phyloP scores from a whole-genome alignment of 169 alveolate species.

The Plasmodium gonderi region DNA sequence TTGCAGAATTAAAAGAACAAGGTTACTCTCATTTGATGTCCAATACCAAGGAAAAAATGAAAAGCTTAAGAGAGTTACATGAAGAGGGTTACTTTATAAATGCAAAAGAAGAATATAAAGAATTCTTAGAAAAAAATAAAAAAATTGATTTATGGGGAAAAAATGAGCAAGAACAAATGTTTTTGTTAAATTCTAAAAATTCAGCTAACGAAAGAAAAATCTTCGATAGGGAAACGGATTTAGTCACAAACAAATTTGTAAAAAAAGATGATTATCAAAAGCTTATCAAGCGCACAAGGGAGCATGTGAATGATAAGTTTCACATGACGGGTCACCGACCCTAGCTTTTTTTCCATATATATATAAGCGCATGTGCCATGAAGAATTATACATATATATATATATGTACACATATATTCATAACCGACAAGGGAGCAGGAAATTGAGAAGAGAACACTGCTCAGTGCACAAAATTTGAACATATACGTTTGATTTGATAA shows the following conservation, averaged over 20 bases:
- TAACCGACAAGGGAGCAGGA: not conserved
- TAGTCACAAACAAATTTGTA: conserved; percentile 45
- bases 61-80: conserved; percentile 86
- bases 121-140: conserved; percentile 79
- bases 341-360: not conserved
- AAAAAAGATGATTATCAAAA: conserved; percentile 52
- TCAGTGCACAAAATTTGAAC: not conserved
- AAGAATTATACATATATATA: not conserved
- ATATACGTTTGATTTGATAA: not conserved
- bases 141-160: conserved; percentile 86
- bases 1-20: conserved; percentile 5
- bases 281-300: conserved; percentile 50
- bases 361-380: not conserved
- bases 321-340: conserved; percentile 25
- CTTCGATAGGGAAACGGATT: conserved; percentile 72
- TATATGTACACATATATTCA: not conserved
- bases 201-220: conserved; percentile 39
- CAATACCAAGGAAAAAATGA: conserved; percentile 16
- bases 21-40: conserved; percentile 11
- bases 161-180: conserved; percentile 82
- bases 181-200: conserved; percentile 51
- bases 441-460: not conserved
- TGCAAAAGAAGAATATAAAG: conserved; percentile 80
- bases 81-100: conserved; percentile 85
- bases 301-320: conserved; percentile 73